phyloP scores from a whole-genome alignment of 257 asterid species.

The Penstemon eatonii region DNA sequence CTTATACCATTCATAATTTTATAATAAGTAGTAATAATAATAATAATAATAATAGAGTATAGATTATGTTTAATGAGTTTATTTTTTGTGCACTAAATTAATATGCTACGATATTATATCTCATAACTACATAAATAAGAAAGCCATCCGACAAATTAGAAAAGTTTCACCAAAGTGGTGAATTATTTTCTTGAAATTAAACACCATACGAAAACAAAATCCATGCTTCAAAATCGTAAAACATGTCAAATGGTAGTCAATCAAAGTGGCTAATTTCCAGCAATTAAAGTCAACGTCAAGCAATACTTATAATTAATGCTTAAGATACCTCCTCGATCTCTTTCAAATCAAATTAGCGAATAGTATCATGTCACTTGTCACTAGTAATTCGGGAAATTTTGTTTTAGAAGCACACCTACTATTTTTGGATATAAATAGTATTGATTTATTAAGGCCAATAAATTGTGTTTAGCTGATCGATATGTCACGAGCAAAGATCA shows the following conservation, averaged over 20 bases:
- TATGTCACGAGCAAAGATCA: no score
- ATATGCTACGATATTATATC: background rate
- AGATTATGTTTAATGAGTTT: no score
- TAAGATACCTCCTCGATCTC: background rate
- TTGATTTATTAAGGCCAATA: no score
- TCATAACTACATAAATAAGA: background rate
- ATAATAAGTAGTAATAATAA: no score
- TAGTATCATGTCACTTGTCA: background rate
- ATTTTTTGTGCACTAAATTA: no score
- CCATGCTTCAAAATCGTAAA: background rate
- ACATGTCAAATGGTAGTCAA: constrained; percentile 3
- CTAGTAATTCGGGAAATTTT: background rate
- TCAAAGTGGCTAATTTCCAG: background rate
- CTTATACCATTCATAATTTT: no score
- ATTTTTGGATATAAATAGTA: no score
- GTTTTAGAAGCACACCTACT: no score
- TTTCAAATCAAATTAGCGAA: background rate
- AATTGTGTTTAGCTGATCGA: no score
- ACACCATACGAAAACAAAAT: constrained; percentile 5
- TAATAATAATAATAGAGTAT: no score
- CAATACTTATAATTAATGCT: background rate
- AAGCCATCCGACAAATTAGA: background rate
- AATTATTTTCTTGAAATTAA: constrained; percentile 3
- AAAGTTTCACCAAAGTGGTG: background rate
- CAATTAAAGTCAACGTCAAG: background rate